Conservation (phyloP, 2,329 filamentous ascomycete species). For the Alternaria brassicae region DNA sequence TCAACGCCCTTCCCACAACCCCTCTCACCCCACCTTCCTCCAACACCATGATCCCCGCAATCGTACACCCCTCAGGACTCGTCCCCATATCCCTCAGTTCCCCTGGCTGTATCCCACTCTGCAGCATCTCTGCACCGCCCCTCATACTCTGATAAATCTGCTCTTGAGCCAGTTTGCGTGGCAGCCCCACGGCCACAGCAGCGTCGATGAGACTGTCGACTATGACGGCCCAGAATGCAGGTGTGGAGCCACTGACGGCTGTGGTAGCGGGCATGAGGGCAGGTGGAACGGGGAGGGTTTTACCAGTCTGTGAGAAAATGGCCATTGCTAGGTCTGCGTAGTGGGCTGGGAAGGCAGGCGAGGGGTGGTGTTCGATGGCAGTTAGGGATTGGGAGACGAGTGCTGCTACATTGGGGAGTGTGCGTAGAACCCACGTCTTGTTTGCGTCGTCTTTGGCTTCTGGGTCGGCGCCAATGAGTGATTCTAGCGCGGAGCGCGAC, state of each 20-base stretch:
- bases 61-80: conserved; percentile 43
- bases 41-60: conserved; percentile 44
- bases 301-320: conserved; percentile 37
- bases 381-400: conserved; percentile 54
- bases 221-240: conserved; percentile 43
- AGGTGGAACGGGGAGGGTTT: conserved; percentile 29
- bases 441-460: conserved; percentile 8
- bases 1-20: conserved; percentile 46
- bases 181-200: conserved; percentile 39
- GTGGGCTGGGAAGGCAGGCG: conserved; percentile 19
- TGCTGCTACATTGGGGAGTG: conserved; percentile 57
- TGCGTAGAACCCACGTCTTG: conserved; percentile 50
- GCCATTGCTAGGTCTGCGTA: conserved; percentile 26
- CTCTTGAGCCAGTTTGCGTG: conserved; percentile 31
- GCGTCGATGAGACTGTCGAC: conserved; percentile 44
- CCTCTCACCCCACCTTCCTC: conserved; percentile 42
- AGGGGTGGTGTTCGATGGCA: conserved; percentile 35
- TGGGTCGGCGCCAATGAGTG: neutral
- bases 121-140: conserved; percentile 40
- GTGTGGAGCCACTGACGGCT: conserved; percentile 40
- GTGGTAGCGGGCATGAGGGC: conserved; percentile 39
- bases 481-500: neutral
- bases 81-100: conserved; percentile 41
- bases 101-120: conserved; percentile 38
- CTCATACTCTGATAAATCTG: conserved; percentile 46